Percentiles rank a stretch among this genome's conserved stretches.
phyloP scores from a whole-genome alignment of 2,329 filamentous ascomycete species.

The Fusarium avenaceum region DNA sequence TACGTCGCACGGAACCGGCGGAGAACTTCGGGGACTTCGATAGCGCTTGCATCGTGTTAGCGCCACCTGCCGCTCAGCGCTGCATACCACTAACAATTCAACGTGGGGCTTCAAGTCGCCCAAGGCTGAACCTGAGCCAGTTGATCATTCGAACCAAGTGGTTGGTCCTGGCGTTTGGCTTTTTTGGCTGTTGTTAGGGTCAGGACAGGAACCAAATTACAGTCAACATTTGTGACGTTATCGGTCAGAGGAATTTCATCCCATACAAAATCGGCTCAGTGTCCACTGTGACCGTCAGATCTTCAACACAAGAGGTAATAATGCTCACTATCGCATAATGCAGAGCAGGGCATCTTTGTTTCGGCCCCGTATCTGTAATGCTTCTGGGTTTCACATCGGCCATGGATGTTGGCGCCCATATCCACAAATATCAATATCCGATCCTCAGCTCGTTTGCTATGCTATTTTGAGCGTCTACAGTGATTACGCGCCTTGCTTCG shows the following conservation, averaged over 20 bases:
- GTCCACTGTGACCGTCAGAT: background rate
- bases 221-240: conserved; percentile 16
- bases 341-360: conserved; percentile 14
- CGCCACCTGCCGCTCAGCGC: background rate
- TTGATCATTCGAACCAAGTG: conserved; percentile 21
- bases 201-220: conserved; percentile 21
- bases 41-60: conserved; percentile 29
- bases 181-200: background rate
- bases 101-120: conserved; percentile 23
- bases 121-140: conserved; percentile 36
- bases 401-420: conserved; percentile 40
- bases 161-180: conserved; percentile 14
- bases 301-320: background rate
- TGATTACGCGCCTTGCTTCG: conserved; percentile 26
- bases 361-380: conserved; percentile 38
- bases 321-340: conserved; percentile 3
- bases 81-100: conserved; percentile 25
- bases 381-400: conserved; percentile 42
- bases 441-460: conserved; percentile 21
- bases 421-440: background rate
- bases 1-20: conserved; percentile 30
- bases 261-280: background rate
- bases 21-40: conserved; percentile 7
- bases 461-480: conserved; percentile 37
- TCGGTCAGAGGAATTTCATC: conserved; percentile 8